Conservation (phyloP, 257 asterid genomes). For the Agastache rugosa region DNA sequence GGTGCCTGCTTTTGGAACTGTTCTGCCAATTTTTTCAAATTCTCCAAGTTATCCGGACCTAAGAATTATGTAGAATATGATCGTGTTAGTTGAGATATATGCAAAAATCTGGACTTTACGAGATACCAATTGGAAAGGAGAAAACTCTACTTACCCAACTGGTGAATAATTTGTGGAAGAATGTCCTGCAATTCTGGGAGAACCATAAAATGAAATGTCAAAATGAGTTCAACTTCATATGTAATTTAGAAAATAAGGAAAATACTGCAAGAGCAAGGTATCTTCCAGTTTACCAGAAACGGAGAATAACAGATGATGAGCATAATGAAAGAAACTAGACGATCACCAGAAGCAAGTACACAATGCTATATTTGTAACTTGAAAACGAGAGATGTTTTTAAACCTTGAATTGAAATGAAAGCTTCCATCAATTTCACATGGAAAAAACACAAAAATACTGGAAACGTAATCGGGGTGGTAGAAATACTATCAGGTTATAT, state of each 20-base stretch:
- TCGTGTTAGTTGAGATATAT: too few relatives aligned
- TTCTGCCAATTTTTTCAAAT: constrained; percentile 78
- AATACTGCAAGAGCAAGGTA: too few relatives aligned
- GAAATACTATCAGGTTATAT: background rate
- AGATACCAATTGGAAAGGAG: background rate
- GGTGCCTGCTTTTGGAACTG: constrained; percentile 81
- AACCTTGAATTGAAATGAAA: background rate
- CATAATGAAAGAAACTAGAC: background rate
- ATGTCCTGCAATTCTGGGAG: constrained; percentile 57
- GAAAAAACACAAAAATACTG: too few relatives aligned
- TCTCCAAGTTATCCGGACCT: constrained; percentile 89
- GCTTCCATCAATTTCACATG: background rate
- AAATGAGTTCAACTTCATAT: background rate
- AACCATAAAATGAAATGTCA: constrained; percentile 15
- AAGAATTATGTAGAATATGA: background rate
- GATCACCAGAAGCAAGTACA: background rate
- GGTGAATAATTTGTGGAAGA: constrained; percentile 63
- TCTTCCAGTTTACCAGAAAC: background rate
- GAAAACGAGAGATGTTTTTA: too few relatives aligned
- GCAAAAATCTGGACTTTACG: too few relatives aligned
- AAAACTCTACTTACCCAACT: constrained; percentile 48
- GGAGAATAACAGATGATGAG: background rate
- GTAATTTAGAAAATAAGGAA: too few relatives aligned
- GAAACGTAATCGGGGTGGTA: too few relatives aligned
- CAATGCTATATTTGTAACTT: too few relatives aligned